Conservation (phyloP, 495 filamentous ascomycete genomes). For the Opeltia flavorubescens region DNA sequence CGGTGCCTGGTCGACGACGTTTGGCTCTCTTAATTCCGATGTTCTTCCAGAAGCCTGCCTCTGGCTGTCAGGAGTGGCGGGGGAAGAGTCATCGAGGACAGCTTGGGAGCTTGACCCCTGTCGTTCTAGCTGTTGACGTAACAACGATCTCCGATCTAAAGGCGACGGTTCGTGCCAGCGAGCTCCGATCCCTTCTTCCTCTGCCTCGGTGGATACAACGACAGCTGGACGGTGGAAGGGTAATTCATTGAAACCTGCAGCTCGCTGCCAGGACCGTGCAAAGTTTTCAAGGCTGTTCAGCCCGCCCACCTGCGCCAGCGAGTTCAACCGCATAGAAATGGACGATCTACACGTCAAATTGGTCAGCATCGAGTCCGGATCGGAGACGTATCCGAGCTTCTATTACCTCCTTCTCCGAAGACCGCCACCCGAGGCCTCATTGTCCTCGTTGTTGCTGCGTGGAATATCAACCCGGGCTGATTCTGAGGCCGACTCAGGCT, state of each 20-base stretch:
- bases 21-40: slow-evolving; percentile 16
- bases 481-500: slow-evolving; percentile 13
- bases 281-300: slow-evolving; percentile 93
- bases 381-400: background rate
- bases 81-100: slow-evolving; percentile 13
- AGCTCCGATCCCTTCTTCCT: slow-evolving; percentile 19
- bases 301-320: slow-evolving; percentile 67
- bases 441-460: background rate
- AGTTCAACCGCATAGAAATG: slow-evolving; percentile 53
- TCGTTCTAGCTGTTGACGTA: slow-evolving; percentile 29
- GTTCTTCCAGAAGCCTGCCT: background rate
- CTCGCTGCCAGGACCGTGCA: slow-evolving; percentile 84
- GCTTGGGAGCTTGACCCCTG: slow-evolving; percentile 12
- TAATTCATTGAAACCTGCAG: slow-evolving; percentile 77
- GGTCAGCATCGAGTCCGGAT: too few relatives aligned
- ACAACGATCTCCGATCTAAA: slow-evolving; percentile 26
- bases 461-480: slow-evolving; percentile 11
- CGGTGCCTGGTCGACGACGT: slow-evolving; percentile 48
- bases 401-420: slow-evolving; percentile 11
- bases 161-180: slow-evolving; percentile 19
- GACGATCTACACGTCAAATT: slow-evolving; percentile 32
- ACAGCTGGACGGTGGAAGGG: slow-evolving; percentile 63
- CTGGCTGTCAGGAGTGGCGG: background rate
- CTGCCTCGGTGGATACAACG: slow-evolving; percentile 37
- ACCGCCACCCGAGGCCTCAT: slow-evolving; percentile 4